Evolutionary conservation across 345 rosid species (phyloP), one percentile per base, ranked within the genome.

Genomic region (Populus nigra): DNA sequence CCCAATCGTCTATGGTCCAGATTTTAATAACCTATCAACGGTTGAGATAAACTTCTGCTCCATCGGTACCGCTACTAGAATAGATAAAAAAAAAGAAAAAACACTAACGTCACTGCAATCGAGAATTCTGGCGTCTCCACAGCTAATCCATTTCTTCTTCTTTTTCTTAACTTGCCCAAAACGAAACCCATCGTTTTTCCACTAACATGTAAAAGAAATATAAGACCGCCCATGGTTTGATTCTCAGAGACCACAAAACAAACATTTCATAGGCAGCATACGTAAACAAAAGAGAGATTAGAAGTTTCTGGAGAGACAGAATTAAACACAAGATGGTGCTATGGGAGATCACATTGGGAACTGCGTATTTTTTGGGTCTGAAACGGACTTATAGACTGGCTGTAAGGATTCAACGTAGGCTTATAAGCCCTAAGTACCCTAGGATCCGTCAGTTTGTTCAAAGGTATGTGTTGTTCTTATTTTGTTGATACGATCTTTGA

Each of bases 261-360:
- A 73, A 73, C 76, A 73, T 23, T 41, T 38, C 12, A 25, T 8
- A 38, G 36, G 38, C 27, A 10, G 29, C 5, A 4, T 25, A 17
- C 63, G 23, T 8, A 59, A n/a, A 59, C 63, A 23, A 1, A 50
- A 81, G 78, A 73, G 33, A 22, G 68, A 23, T 69, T 17, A 74
- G 71, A 61, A 45, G 29, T 31, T 39, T 47, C 41, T 31, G 43
- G 9, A 68, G 63, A 66, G 18, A 22, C 13, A 23, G 29, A 10
- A 11, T 41, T 41, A 41, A n/a, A n/a, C 5, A 23, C 63, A 78
- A 68, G 15, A 94, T 94, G 98, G 98, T 94, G 76, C 84, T 93
- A 2, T 94, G 98, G 98, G 98, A 94, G 89, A 88, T 94, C 84
- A 88, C 95, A 31, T 55, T 94, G 81, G 97, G 85, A 57, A 91